Base-by-base conservation (phyloP, 192 early-diverging fungal genomes). In the Backusella macrospora region DNA sequence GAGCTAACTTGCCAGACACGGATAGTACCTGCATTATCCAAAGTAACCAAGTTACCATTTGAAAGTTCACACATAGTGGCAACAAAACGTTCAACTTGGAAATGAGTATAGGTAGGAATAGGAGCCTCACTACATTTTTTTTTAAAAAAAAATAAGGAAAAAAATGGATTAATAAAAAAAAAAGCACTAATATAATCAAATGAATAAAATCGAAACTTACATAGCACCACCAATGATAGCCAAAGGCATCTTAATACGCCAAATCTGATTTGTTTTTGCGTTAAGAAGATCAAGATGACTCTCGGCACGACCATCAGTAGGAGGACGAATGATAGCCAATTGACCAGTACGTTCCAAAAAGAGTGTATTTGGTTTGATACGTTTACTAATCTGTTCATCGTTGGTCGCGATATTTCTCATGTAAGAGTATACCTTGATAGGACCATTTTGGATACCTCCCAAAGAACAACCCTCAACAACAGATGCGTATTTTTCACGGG, bases 1-100 rank as follows among this genome's bases (percentile, higher is more conserved):
- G 87, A 78, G 43, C 85, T 83, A 9, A 88, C 79, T 76, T 90
- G 88, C 86, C 86, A 90, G 38, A 90, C 75, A 38, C 87, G 83
- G 16, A 87, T 85, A 26, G 66, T 74, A 65, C 85, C 85, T 75
- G 84, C 73, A 74, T 85, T 89, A 62, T 90, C 88, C 83, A 90
- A 84, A 4, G 88, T 90, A 66, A 87, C 76, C 9, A 90, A 72
- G 37, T 80, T 70, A 9, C 86, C 86, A 52, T 86, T 79, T 13
- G 75, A 46, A n/a, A 90, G 76, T 68, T 90, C 88, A 15, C 79
- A 73, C 82, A 90, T 80, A 16, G 79, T 77, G 14, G 86, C 88
- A 5, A 80, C 81, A 29, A 70, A 59, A n/a, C 86, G 80, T 6
- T 85, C 82, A 5, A 81, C 59, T 26, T 86, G 78, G 37, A 81